Percentiles rank a stretch among this genome's conserved stretches.
Evolutionary conservation across 148 eudicot species (phyloP).

Genomic region (Silene uniflora): DNA sequence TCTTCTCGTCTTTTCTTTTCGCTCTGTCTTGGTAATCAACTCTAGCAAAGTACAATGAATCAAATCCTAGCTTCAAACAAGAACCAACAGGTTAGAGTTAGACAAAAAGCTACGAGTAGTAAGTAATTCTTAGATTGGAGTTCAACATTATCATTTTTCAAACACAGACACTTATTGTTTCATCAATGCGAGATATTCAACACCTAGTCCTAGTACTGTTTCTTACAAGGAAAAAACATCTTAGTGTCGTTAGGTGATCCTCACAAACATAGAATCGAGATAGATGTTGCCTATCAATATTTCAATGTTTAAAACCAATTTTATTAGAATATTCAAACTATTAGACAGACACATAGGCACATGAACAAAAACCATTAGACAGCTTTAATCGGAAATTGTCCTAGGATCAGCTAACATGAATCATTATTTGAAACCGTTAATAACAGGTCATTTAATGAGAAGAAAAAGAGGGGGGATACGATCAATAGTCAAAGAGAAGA

Average conservation of each 20-base stretch:
- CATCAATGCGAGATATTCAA: background rate
- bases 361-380: no score
- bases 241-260: background rate
- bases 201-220: background rate
- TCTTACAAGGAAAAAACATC: background rate
- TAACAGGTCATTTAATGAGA: no score
- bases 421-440: no score
- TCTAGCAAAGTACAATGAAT: conserved; percentile 70
- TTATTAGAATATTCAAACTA: background rate
- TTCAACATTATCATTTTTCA: background rate
- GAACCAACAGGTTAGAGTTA: background rate
- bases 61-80: conserved; percentile 60
- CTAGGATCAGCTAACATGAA: no score
- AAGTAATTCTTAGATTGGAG: background rate
- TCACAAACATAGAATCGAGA: background rate
- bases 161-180: background rate
- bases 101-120: background rate
- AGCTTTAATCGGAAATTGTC: no score
- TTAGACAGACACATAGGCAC: background rate
- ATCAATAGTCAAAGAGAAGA: no score
- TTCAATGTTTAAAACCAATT: background rate
- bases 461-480: no score
- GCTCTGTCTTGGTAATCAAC: conserved; percentile 86
- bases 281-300: background rate
- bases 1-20: conserved; percentile 55